Evolutionary conservation across 352 stramenopile genomes (phyloP).

Genomic region (Aphanomyces invadans): DNA sequence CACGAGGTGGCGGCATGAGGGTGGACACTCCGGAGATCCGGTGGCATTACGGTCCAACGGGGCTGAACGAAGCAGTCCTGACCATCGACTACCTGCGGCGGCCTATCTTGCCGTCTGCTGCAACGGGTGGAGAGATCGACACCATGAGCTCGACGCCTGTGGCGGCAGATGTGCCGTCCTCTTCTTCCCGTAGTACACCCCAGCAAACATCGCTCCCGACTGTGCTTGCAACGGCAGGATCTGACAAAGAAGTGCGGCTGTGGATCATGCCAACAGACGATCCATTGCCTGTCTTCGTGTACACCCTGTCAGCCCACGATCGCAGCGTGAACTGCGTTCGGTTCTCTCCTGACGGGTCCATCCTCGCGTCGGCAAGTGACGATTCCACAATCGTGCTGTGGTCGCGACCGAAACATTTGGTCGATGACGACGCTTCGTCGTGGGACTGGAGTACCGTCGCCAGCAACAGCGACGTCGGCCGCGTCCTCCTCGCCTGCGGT

Average conservation of each 20-base stretch:
- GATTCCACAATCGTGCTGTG: constrained; percentile 85
- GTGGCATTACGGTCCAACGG: constrained; percentile 78
- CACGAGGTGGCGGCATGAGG: constrained; percentile 16
- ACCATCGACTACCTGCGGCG: constrained; percentile 69
- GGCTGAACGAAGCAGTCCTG: constrained; percentile 81
- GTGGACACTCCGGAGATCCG: constrained; percentile 78
- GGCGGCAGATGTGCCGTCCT: background rate
- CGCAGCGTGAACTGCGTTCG: constrained; percentile 87
- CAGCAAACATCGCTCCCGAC: constrained; percentile 7
- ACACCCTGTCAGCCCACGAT: constrained; percentile 81
- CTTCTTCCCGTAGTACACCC: background rate
- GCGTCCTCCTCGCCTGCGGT: constrained; percentile 61
- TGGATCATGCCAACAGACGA: constrained; percentile 30
- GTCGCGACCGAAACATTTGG: constrained; percentile 63
- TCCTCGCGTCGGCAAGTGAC: constrained; percentile 82
- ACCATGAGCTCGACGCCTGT: background rate
- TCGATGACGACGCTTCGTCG: constrained; percentile 29
- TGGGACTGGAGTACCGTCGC: constrained; percentile 73
- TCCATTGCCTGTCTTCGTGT: constrained; percentile 54
- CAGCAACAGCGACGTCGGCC: constrained; percentile 71
- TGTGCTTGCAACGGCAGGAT: constrained; percentile 71
- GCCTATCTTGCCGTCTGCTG: background rate
- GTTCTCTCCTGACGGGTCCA: constrained; percentile 83
- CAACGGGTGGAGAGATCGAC: background rate
- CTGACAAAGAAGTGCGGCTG: constrained; percentile 84